Conservation (phyloP, 352 stramenopile species). For the Blastocystis sp. region DNA sequence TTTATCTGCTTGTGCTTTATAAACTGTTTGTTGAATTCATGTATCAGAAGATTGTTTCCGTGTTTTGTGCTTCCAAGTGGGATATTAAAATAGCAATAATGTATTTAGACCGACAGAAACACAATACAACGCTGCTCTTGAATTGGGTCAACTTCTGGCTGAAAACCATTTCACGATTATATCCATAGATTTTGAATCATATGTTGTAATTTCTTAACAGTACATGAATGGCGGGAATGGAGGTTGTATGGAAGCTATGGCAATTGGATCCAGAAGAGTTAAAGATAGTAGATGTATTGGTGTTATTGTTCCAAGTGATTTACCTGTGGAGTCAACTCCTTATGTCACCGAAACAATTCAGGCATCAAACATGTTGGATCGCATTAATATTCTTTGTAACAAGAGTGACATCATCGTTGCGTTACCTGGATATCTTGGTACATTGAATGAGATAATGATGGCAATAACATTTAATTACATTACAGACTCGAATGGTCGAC, state of each 20-base stretch:
- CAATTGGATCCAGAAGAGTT: conserved; percentile 8
- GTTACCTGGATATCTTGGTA: conserved; percentile 35
- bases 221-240: conserved; percentile 62
- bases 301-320: conserved; percentile 21
- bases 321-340: conserved; percentile 27
- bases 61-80: conserved; percentile 57
- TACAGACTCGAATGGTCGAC: conserved; percentile 19
- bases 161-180: conserved; percentile 52
- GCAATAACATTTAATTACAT: conserved; percentile 35
- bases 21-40: background rate
- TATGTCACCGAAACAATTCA: conserved; percentile 10
- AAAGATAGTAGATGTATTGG: conserved; percentile 8
- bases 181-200: background rate
- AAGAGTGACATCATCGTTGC: conserved; percentile 36
- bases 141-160: conserved; percentile 38
- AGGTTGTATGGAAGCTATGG: conserved; percentile 45
- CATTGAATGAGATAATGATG: conserved; percentile 62
- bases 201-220: background rate
- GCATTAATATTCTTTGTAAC: background rate
- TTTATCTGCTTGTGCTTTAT: conserved; percentile 5
- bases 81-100: background rate
- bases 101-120: background rate
- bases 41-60: conserved; percentile 17
- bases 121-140: conserved; percentile 15
- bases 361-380: conserved; percentile 47